Evolutionary conservation across 306 rosid genomes (phyloP).

Genomic region (Cicer judaicum): DNA sequence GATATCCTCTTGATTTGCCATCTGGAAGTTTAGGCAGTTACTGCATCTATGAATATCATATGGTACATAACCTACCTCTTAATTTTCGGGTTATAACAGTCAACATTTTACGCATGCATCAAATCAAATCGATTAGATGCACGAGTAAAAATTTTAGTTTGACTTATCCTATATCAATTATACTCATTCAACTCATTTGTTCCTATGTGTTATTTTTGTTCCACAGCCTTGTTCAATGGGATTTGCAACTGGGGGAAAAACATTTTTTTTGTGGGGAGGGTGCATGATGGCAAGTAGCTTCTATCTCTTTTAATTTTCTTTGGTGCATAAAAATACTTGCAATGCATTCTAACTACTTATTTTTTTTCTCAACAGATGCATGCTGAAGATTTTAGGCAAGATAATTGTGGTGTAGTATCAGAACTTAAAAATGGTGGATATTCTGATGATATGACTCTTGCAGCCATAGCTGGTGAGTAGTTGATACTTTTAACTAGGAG

Average conservation of each 20-base stretch:
- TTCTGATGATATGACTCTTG: constrained; percentile 99
- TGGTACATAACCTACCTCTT: constrained; percentile 60
- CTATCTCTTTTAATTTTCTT: constrained; percentile 25
- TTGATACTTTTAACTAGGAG: not conserved
- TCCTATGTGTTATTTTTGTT: constrained; percentile 20
- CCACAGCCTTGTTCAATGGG: constrained; percentile 99
- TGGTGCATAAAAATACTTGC: constrained; percentile 20
- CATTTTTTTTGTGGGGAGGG: constrained; percentile 99
- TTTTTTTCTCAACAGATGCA: constrained; percentile 77
- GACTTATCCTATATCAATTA: not conserved
- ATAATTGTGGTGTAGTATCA: constrained; percentile 79
- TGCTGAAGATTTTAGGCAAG: constrained; percentile 85
- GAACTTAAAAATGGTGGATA: constrained; percentile 93
- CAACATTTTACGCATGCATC: too few relatives aligned
- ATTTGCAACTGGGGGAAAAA: constrained; percentile 98
- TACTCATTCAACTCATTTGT: constrained; percentile 14
- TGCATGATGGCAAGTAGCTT: constrained; percentile 97
- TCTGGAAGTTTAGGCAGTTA: constrained; percentile 99
- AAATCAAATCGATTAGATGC: too few relatives aligned
- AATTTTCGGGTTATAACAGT: too few relatives aligned
- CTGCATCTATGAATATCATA: constrained; percentile 97
- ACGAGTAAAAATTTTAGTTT: too few relatives aligned
- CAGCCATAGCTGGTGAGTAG: constrained; percentile 84
- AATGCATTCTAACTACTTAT: constrained; percentile 41
- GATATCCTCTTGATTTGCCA: constrained; percentile 98